Percentiles rank a stretch among this genome's conserved stretches.
Conservation (phyloP, 108 stramenopile species). For the Nannochloropsis oceanica region DNA sequence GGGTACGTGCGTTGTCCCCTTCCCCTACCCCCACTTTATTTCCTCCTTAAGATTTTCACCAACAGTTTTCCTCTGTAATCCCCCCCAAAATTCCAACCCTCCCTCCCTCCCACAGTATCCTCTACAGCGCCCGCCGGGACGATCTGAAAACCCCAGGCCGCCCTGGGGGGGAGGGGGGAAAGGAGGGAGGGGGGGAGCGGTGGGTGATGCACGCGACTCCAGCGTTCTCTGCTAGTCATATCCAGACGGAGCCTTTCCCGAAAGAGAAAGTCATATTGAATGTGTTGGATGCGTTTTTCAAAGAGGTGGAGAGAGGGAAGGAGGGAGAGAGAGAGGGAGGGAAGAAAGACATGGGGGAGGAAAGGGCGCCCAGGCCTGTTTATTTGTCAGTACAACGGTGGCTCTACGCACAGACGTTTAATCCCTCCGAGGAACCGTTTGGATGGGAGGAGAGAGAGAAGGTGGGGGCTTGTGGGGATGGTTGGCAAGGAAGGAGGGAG, state of each 20-base stretch:
- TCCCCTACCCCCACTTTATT: neutral
- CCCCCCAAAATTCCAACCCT: neutral
- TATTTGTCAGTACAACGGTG: neutral
- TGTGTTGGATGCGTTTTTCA: neutral
- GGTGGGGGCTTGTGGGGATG: neutral
- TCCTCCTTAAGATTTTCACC: neutral
- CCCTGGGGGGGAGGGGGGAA: neutral
- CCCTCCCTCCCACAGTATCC: neutral
- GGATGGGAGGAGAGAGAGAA: neutral
- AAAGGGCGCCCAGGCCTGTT: neutral
- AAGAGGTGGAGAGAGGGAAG: neutral
- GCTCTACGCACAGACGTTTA: neutral
- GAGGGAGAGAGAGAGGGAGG: no score
- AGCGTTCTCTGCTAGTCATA: neutral
- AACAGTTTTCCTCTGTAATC: neutral
- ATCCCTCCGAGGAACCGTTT: neutral
- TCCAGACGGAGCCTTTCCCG: neutral
- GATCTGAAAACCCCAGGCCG: neutral
- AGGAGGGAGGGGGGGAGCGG: neutral
- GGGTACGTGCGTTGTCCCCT: neutral
- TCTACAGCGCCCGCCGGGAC: neutral
- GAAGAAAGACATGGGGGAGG: neutral
- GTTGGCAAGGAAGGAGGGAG: neutral
- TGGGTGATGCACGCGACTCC: neutral
- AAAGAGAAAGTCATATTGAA: neutral